phyloP scores from a whole-genome alignment of 768 basidiomycete species.

The Paxillus involutus region DNA sequence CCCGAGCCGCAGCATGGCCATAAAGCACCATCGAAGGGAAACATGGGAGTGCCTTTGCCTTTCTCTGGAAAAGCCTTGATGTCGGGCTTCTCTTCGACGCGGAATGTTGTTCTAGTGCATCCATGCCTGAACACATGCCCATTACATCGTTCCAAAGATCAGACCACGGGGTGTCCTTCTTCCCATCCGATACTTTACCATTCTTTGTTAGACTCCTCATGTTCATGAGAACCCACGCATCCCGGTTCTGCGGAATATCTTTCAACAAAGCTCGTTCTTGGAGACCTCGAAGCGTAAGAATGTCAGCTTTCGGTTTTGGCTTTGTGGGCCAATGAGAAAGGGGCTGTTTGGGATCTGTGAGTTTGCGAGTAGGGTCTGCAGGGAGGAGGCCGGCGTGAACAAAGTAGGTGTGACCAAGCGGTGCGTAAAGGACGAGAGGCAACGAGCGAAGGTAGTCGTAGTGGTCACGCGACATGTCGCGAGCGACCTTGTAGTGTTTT shows the following conservation, averaged over 20 bases:
- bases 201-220: conserved; percentile 38
- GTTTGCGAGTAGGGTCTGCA: conserved; percentile 56
- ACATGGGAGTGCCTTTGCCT: conserved; percentile 47
- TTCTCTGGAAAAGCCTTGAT: conserved; percentile 5
- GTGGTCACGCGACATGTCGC: conserved; percentile 56
- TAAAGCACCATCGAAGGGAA: conserved; percentile 80
- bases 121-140: conserved; percentile 54
- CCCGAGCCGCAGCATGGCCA: conserved; percentile 80
- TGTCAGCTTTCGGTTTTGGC: conserved; percentile 20
- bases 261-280: conserved; percentile 72
- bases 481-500: conserved; percentile 78
- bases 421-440: conserved; percentile 74
- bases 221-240: conserved; percentile 67
- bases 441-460: conserved; percentile 74
- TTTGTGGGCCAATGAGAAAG: conserved; percentile 59
- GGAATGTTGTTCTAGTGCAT: not conserved
- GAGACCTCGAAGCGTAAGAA: conserved; percentile 41
- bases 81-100: conserved; percentile 17
- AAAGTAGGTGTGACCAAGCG: conserved; percentile 71
- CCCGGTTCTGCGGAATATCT: conserved; percentile 71
- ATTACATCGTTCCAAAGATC: conserved; percentile 73
- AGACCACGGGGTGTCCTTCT: conserved; percentile 70
- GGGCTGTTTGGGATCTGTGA: conserved; percentile 60
- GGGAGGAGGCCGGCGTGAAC: conserved; percentile 86
- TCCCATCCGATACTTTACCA: conserved; percentile 29